Percentiles rank a stretch among this genome's conserved stretches.
phyloP scores from a whole-genome alignment of 139 green algal genomes.

The Chlorella vulgaris region DNA sequence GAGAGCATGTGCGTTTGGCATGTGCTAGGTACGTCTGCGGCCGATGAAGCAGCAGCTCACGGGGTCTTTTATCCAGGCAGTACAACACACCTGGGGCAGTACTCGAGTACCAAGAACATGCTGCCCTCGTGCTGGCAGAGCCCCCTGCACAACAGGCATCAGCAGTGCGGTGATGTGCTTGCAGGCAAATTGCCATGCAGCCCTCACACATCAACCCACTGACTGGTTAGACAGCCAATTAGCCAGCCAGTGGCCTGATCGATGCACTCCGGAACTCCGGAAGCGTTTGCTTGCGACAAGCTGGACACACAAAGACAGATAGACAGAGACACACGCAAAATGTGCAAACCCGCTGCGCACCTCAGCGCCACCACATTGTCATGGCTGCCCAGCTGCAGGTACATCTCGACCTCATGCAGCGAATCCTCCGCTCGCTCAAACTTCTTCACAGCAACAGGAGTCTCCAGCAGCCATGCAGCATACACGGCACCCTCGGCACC shows the following conservation, averaged over 20 bases:
- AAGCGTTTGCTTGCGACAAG: no score
- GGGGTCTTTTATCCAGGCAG: neutral
- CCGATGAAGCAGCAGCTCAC: no score
- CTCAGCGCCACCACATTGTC: slow-evolving; percentile 56
- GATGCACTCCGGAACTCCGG: no score
- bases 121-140: slow-evolving; percentile 45
- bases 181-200: no score
- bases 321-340: no score
- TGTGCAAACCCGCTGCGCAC: neutral
- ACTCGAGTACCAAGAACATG: slow-evolving; percentile 57
- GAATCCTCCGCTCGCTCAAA: slow-evolving; percentile 28
- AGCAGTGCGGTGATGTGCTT: no score
- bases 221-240: no score
- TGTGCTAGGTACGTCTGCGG: no score
- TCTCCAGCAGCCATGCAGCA: slow-evolving; percentile 52
- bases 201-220: no score
- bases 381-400: slow-evolving; percentile 45
- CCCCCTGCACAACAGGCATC: neutral
- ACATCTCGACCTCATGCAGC: slow-evolving; percentile 48
- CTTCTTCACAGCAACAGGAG: slow-evolving; percentile 52
- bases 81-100: slow-evolving; percentile 46
- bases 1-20: no score
- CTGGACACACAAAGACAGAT: no score
- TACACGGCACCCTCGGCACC: slow-evolving; percentile 53
- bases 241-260: no score